Conservation (phyloP, 2,329 filamentous ascomycete genomes). For the Coniella lustricola region DNA sequence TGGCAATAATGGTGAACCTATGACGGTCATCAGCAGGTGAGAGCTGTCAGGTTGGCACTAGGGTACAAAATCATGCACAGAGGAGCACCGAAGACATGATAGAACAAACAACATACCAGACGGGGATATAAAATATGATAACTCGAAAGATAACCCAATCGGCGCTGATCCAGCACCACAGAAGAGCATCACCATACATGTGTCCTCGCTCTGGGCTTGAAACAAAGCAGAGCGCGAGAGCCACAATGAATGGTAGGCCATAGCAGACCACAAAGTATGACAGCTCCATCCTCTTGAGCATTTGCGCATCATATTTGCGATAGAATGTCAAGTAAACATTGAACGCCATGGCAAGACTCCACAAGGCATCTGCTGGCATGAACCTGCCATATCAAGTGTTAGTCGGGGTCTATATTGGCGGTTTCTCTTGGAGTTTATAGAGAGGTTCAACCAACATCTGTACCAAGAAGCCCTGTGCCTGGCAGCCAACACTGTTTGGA, state of each 20-base stretch:
- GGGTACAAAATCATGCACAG: not conserved
- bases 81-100: too few species aligned
- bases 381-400: constrained; percentile 50
- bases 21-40: too few species aligned
- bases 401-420: not conserved
- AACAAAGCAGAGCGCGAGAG: constrained; percentile 61
- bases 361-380: constrained; percentile 67
- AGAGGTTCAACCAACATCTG: constrained; percentile 59
- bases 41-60: too few species aligned
- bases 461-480: constrained; percentile 71
- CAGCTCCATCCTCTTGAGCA: constrained; percentile 61
- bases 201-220: constrained; percentile 39
- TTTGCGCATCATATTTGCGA: constrained; percentile 58
- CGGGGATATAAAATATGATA: constrained; percentile 64
- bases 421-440: too few species aligned
- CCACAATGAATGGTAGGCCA: constrained; percentile 63
- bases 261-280: constrained; percentile 66
- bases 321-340: constrained; percentile 83
- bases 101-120: constrained; percentile 45
- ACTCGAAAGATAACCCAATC: constrained; percentile 68
- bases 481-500: constrained; percentile 48
- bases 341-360: constrained; percentile 74
- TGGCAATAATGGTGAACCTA: constrained; percentile 55
- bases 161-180: constrained; percentile 77
- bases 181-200: constrained; percentile 65